Conservation (phyloP, 371 early-diverging fungal genomes). For the Rhizopus delemar region DNA sequence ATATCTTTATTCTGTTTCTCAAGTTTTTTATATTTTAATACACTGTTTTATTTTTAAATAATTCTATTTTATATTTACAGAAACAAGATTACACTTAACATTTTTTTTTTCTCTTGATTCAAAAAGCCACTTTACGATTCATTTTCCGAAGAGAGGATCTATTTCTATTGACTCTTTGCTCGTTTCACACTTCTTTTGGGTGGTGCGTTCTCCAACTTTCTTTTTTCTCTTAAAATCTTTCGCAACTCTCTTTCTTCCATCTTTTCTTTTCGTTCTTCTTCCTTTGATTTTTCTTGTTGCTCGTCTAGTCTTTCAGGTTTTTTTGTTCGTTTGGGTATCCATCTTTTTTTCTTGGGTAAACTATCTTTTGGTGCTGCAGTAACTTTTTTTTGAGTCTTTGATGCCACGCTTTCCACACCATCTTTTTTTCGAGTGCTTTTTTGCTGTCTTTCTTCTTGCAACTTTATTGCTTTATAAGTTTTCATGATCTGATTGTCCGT, state of each 20-base stretch:
- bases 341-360: neutral
- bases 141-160: neutral
- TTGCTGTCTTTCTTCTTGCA: neutral
- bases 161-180: neutral
- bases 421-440: neutral
- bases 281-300: neutral
- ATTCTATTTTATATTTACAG: no score
- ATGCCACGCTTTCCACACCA: no score
- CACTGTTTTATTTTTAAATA: no score
- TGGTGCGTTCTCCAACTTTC: neutral
- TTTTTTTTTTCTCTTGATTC: neutral
- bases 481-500: slow-evolving; percentile 38
- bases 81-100: neutral
- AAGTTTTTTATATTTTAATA: no score
- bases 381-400: no score
- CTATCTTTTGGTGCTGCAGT: no score
- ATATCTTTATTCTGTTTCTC: neutral
- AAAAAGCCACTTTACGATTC: neutral
- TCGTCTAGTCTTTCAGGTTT: neutral
- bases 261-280: neutral
- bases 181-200: neutral
- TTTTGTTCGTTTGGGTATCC: neutral
- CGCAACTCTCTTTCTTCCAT: slow-evolving; percentile 3
- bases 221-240: slow-evolving; percentile 5
- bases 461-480: slow-evolving; percentile 5